phyloP scores from a whole-genome alignment of 2,329 filamentous ascomycete species.

The Grosmannia penicillata region DNA sequence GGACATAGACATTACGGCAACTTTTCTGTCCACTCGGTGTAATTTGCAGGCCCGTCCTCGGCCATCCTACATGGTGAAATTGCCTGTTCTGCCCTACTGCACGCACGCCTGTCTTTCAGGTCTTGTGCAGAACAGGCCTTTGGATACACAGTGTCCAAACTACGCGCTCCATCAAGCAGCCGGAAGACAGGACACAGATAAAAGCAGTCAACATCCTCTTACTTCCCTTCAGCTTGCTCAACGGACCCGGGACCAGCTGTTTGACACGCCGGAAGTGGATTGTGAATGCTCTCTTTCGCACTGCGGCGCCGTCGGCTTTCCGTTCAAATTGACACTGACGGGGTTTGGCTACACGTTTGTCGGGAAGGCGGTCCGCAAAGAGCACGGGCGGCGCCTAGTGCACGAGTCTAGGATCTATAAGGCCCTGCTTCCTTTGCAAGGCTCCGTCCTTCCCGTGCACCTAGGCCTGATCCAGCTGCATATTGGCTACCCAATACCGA shows the following conservation, averaged over 20 bases:
- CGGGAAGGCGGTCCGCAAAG: constrained; percentile 5
- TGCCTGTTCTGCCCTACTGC: constrained; percentile 6
- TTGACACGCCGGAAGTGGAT: constrained; percentile 4
- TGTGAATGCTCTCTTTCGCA: constrained; percentile 3
- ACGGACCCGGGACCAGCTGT: constrained; percentile 3
- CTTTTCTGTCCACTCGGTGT: constrained; percentile 4
- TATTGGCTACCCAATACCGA: constrained; percentile 4
- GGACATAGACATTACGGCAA: constrained; percentile 3
- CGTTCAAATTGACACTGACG: constrained; percentile 7
- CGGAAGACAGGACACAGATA: background rate
- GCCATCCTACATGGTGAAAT: constrained; percentile 3
- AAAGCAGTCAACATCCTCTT: constrained; percentile 2
- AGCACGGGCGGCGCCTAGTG: background rate
- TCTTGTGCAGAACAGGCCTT: constrained; percentile 1
- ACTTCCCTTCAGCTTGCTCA: constrained; percentile 3
- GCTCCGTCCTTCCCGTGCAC: constrained; percentile 5
- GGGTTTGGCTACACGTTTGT: constrained; percentile 7
- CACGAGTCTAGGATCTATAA: constrained; percentile 6
- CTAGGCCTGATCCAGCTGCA: constrained; percentile 6
- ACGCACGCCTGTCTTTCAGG: constrained; percentile 7
- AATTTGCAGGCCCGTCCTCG: constrained; percentile 3
- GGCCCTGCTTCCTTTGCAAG: constrained; percentile 2
- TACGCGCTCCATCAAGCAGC: constrained; percentile 2
- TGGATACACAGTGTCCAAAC: constrained; percentile 6
- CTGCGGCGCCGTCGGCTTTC: constrained; percentile 6